Evolutionary conservation across 495 filamentous ascomycete species (phyloP), one percentile per base, ranked within the genome.

Genomic region (Penicillium fimorum): DNA sequence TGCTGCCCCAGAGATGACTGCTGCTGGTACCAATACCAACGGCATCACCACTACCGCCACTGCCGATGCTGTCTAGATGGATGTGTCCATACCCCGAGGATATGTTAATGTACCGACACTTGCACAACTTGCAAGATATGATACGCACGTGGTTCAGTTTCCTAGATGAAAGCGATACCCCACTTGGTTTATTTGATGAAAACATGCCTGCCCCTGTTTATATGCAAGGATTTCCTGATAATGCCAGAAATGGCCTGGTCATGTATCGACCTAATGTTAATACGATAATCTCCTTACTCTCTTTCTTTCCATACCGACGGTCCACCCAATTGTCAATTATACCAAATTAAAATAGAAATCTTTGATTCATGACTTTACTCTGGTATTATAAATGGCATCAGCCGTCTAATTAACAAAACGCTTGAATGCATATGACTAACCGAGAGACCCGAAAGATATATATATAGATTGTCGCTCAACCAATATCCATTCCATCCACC

Each of bases 401-500:
- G 1, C 25, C 25, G 25, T 15, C 13, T 37, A 7, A 37, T 37
- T 2, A 37, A n/a, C 13, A 37, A 37, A 35, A 8, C 6, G 13
- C 13, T n/a, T n/a, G 12, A n/a, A 37, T 6, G 33, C n/a, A 37
- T 2, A 37, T 17, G 45, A 50, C 10, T 32, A 15, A 37, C 13
- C 33, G 13, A 37, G 33, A 37, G 15, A 37, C 33, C 33, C 33
- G 5, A 37, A 13, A 15, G 12, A 7, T 32, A 32, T 27, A 25
- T 25, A 27, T 27, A 27, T 12, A 32, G 13, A 37, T 7, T n/a
- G 4, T 37, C 13, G 13, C 30, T 58, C 18, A 61, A 32, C 53
- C 50, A 3, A 64, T n/a, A 35, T 67, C 64, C 61, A 64, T 66
- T 4, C 24, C 58, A n/a, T 52, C 54, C 17, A 52, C 24, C 12